Base-by-base conservation (phyloP, 2,329 filamentous ascomycete genomes). In the Bimuria novae-zelandiae region DNA sequence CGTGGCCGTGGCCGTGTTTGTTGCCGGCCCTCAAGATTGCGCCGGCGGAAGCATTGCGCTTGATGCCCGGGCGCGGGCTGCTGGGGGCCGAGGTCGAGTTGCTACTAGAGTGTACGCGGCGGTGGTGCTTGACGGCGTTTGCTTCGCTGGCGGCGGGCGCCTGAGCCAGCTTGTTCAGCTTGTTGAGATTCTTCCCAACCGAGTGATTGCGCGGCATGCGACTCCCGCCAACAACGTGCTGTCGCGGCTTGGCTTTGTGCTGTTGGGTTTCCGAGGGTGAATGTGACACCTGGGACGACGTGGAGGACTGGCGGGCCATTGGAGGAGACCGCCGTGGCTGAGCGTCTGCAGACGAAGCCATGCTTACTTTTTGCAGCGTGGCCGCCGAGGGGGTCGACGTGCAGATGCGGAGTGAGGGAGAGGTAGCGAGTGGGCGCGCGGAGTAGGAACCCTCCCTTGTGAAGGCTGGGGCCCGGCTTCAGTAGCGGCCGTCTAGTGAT, bases 31-130 rank as follows among this genome's bases (percentile, higher is more conserved):
- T 63, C 63, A 72, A 61, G 53, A 77, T 64, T 57, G 63, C 71
- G 54, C 72, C 67, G 22, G 73, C 70, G 25, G 73, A 76, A 16
- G 73, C 71, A 71, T 77, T 76, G 63, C 75, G 75, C 69, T 76
- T 77, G 64, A 73, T 69, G 57, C 67, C 63, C 10, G 74, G 74
- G 10, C 72, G 72, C 33, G 72, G 73, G 57, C 70, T 74, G 65
- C 63, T 71, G 48, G 71, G 67, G 10, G 62, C 65, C 2, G 69
- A 69, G 32, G 68, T 56, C 3, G 71, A 68, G 52, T 69, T 69
- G 55, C 73, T 69, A 55, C 73, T 72, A 22, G 74, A 76, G 49
- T 67, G 67, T 21, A 68, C 67, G 58, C 73, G 73, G 45, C 67
- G 67, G 61, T 75, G 73, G 57, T 73, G 68, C 59, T 69, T 68